Evolutionary conservation across 2,329 filamentous ascomycete genomes (phyloP), one percentile per base, ranked within the genome.

Genomic region (Trichoderma simmonsii): DNA sequence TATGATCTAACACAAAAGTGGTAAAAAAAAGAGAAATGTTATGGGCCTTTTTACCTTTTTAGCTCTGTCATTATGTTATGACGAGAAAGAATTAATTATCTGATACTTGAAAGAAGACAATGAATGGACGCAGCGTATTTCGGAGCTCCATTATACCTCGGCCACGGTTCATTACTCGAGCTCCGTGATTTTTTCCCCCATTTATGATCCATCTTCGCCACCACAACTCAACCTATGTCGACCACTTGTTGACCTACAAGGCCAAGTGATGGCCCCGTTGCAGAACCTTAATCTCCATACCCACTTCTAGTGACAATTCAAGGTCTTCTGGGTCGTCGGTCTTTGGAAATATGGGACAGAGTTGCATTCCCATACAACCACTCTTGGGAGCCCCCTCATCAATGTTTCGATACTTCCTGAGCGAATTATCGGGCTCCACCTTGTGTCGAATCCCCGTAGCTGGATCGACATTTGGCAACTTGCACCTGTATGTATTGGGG

Each of bases 391-490:
- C 87, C 2, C 90, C 90, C 24, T 84, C 80, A 77, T 92, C 90
- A 28, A 92, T 87, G 11, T 87, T 83, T 14, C 90, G 85, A 74
- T 86, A 86, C 73, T 85, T 85, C 39, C 88, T 83, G 72, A 92
- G 81, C 0, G 90, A 88, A 68, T 81, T 83, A 76, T 90, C 87
- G 0, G 90, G 89, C 80, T 91, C 86, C 34, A 80, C 78, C 26
- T 79, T 77, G 77, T 91, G 88, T 26, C 85, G 85, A 51, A 85
- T 77, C n/a, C 87, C 92, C 6, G 84, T 89, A 21, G 83, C 82
- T 0, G 86, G 91, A 78, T 93, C 86, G 1, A 93, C 89, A 75
- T 93, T 93, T 24, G 91, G 91, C 75, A 94, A 79, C 75, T 90
- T 92, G 81, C 92, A 93, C 70, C 86, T 87, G 64, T 14, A 56